Conservation (phyloP, 768 basidiomycete species). For the Boletus sp. region DNA sequence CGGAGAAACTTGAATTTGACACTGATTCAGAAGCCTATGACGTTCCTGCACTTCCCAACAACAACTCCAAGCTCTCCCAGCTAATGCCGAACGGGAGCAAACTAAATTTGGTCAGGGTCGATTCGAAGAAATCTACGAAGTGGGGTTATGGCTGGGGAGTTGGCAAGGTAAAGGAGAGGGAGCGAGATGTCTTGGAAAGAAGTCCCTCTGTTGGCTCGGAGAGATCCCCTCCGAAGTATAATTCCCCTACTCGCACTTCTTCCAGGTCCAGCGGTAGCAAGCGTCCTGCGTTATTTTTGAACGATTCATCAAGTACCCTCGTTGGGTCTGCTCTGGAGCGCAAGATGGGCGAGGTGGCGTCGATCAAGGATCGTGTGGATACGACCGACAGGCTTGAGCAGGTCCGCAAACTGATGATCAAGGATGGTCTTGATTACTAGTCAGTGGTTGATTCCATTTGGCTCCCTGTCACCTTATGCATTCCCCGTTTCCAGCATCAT, state of each 20-base stretch:
- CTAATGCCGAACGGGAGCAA: conserved; percentile 35
- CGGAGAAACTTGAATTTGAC: conserved; percentile 54
- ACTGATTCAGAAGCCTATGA: conserved; percentile 65
- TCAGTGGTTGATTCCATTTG: conserved; percentile 37
- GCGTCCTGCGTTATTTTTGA: conserved; percentile 46
- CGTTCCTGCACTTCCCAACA: conserved; percentile 26
- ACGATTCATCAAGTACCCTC: conserved; percentile 68
- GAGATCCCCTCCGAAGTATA: conserved; percentile 35
- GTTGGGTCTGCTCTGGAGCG: conserved; percentile 73
- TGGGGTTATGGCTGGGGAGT: conserved; percentile 76
- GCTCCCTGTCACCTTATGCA: conserved; percentile 4
- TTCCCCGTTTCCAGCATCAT: conserved; percentile 51
- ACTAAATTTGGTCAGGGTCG: conserved; percentile 49
- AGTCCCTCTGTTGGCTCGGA: conserved; percentile 37
- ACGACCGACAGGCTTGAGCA: conserved; percentile 60
- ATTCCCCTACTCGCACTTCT: conserved; percentile 35
- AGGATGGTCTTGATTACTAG: conserved; percentile 75
- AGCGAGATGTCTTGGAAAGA: conserved; percentile 35
- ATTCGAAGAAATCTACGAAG: conserved; percentile 55
- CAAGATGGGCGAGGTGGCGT: conserved; percentile 64
- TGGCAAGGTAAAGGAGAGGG: conserved; percentile 52
- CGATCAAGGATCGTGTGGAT: conserved; percentile 51
- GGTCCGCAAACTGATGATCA: conserved; percentile 62
- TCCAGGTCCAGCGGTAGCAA: conserved; percentile 40
- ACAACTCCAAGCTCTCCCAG: conserved; percentile 42